Base-by-base conservation (phyloP, 1,139 yeast genomes). In the Suhomyces bribrorum region DNA sequence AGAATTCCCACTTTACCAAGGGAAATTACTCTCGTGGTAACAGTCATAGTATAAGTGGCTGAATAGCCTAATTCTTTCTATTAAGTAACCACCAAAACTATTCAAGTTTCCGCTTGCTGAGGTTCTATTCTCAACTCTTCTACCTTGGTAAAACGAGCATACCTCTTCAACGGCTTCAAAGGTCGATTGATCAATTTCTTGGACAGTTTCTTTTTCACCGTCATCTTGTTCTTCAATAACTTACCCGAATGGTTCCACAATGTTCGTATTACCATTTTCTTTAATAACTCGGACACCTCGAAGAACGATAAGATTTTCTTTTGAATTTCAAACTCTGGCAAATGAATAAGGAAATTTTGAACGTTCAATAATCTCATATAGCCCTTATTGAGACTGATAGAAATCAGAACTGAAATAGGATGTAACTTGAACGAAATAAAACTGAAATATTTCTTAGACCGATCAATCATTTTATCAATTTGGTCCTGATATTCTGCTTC, bases 381-480 rank as follows among this genome's bases (percentile, higher is more conserved):
- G 0, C 89, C 88, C 27, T 56, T 61, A 33, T 67, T 69, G 33
- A 84, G 79, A 48, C 73, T 75, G 43, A 81, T 75, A 4, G 88
- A 81, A 16, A 83, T 70, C 59, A 71, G 69, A 17, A 83, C 54
- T 2, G 69, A 59, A 26, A 78, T 67, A 9, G 78, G 68, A 37
- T 68, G 65, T 14, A 83, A 52, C 15, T 58, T 62, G 45, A 83
- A 62, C 7, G 71, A 62, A 22, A 74, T 71, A 40, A 83, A 73
- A 50, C 81, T 78, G 52, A 81, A 62, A 51, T 69, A 82, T 41
- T 73, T 73, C 28, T 79, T 71, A 2, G 89, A 79, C 43, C 90
- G 62, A 22, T 64, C 59, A 5, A 82, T 59, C 88, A 83, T 83
- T 40, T 72, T 71, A 29, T 73, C 72, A 16, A 79, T 57, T 29